Evolutionary conservation across 148 eudicot genomes (phyloP), one percentile per base, ranked within the genome.

Genomic region (Chenopodium formosanum): DNA sequence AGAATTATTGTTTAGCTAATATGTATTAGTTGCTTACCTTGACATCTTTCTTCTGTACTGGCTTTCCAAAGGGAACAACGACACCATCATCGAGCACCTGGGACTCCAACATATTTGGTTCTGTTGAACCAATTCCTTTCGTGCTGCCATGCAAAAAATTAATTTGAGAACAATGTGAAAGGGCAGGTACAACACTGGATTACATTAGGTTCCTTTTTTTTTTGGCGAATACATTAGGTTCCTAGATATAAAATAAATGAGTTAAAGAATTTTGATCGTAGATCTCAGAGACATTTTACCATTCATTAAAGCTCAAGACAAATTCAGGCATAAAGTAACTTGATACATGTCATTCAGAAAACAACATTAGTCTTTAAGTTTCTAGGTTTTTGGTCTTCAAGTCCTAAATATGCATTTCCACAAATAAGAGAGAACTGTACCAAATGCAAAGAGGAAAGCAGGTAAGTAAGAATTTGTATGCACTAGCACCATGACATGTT

Each of bases 41-140:
- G 62, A 71, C 29, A 48, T 82, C 77, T 31, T 27, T 74, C 76
- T 86, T 87, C 86, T 91, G 70, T 50, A 86, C 87, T 56, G 99
- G 98, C 80, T 85, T 88, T 79, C 97, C 99, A 13, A 83, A 84
- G 67, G 99, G 99, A 48, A 96, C 99, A 48, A 90, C 78, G 8
- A 86, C 89, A 63, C 97, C 98, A 87, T 90, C 95, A 71, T 94
- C 91, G 77, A 92, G 94, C 68, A 83, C 85, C 73, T 80, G 82
- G 53, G 87, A 87, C 80, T 92, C 84, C 3, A 92, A 89, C 60
- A 83, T 72, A 88, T 94, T 90, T 65, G 98, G 98, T 69, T 92
- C 93, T 50, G 97, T 94, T 48, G 82, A 62, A 53, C 99, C 99
- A 78, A 96, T 93, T 87, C 99, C 99, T 90, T 96, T 96, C 13